Evolutionary conservation across 2,329 filamentous ascomycete species (phyloP).

Genomic region (Knoxdaviesia proteae): DNA sequence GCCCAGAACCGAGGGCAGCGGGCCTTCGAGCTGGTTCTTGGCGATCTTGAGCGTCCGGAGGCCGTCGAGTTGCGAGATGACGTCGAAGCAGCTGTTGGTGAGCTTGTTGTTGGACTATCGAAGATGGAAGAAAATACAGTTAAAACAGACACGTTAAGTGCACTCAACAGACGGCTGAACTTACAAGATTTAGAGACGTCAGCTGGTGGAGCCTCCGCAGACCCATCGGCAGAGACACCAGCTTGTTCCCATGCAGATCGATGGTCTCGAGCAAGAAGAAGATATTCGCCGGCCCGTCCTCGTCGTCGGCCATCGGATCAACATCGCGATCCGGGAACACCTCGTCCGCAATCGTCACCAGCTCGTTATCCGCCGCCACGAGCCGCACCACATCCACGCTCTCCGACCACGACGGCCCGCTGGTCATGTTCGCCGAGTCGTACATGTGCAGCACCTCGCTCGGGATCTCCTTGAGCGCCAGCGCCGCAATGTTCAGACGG

Average conservation of each 20-base stretch:
- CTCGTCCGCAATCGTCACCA: slow-evolving; percentile 50
- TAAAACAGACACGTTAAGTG: not conserved
- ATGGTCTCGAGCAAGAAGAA: slow-evolving; percentile 66
- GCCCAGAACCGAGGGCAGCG: slow-evolving; percentile 41
- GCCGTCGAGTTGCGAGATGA: slow-evolving; percentile 50
- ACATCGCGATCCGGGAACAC: slow-evolving; percentile 58
- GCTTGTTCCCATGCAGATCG: slow-evolving; percentile 69
- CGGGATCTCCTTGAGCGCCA: slow-evolving; percentile 63
- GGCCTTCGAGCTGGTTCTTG: slow-evolving; percentile 53
- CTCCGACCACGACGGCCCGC: slow-evolving; percentile 65
- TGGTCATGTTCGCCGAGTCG: slow-evolving; percentile 44
- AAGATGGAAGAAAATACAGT: too few relatives aligned
- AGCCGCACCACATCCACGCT: slow-evolving; percentile 71
- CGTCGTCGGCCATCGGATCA: slow-evolving; percentile 36
- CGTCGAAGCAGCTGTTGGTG: slow-evolving; percentile 46
- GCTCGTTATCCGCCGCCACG: slow-evolving; percentile 74
- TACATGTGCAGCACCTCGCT: slow-evolving; percentile 80
- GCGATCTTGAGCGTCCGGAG: slow-evolving; percentile 66
- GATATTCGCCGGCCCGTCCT: slow-evolving; percentile 48
- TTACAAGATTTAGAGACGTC: slow-evolving; percentile 62
- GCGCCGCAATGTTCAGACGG: slow-evolving; percentile 68
- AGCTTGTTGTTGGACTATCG: slow-evolving; percentile 60
- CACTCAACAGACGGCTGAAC: slow-evolving; percentile 9
- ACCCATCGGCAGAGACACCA: slow-evolving; percentile 54
- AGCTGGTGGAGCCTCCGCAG: slow-evolving; percentile 52